phyloP scores from a whole-genome alignment of 164 flowering plant genomes.

The Berberis vulgaris region DNA sequence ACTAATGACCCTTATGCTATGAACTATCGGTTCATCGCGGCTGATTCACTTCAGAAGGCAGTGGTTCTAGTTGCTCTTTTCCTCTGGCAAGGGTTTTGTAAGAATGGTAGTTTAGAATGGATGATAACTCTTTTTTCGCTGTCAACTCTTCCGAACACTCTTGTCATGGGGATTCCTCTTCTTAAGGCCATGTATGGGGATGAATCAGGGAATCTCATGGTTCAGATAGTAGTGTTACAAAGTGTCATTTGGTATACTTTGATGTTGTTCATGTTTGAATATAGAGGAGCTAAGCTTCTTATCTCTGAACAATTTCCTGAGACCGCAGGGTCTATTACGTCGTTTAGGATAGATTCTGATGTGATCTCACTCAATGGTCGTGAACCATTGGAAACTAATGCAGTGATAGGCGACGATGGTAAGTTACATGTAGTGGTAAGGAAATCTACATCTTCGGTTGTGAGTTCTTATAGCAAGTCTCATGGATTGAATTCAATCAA shows the following conservation, averaged over 20 bases:
- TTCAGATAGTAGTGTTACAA: slow-evolving; percentile 84
- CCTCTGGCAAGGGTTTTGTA: slow-evolving; percentile 51
- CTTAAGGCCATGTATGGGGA: slow-evolving; percentile 87
- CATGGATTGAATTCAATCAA: slow-evolving; percentile 28
- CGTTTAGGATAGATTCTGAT: slow-evolving; percentile 81
- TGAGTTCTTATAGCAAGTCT: slow-evolving; percentile 40
- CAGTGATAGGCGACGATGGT: slow-evolving; percentile 79
- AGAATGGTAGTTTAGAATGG: slow-evolving; percentile 61
- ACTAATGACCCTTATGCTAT: slow-evolving; percentile 69
- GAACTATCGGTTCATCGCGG: slow-evolving; percentile 87
- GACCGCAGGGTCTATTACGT: slow-evolving; percentile 72
- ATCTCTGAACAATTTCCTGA: slow-evolving; percentile 86
- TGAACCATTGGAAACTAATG: slow-evolving; percentile 67
- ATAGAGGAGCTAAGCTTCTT: slow-evolving; percentile 69
- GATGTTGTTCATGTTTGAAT: slow-evolving; percentile 84
- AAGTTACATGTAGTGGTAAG: slow-evolving; percentile 67
- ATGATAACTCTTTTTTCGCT: slow-evolving; percentile 86
- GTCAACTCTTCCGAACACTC: slow-evolving; percentile 88
- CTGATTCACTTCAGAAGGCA: slow-evolving; percentile 75
- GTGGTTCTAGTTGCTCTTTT: slow-evolving; percentile 63
- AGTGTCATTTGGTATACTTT: slow-evolving; percentile 89
- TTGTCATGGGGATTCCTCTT: slow-evolving; percentile 94
- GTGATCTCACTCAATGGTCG: slow-evolving; percentile 75
- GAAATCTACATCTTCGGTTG: slow-evolving; percentile 33
- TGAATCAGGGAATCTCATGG: slow-evolving; percentile 70